A percentile compares a stretch with the other conserved stretches of the same genome.
Evolutionary conservation across 352 stramenopile genomes (phyloP).

Genomic region (Globisporangium cylindrosporum): DNA sequence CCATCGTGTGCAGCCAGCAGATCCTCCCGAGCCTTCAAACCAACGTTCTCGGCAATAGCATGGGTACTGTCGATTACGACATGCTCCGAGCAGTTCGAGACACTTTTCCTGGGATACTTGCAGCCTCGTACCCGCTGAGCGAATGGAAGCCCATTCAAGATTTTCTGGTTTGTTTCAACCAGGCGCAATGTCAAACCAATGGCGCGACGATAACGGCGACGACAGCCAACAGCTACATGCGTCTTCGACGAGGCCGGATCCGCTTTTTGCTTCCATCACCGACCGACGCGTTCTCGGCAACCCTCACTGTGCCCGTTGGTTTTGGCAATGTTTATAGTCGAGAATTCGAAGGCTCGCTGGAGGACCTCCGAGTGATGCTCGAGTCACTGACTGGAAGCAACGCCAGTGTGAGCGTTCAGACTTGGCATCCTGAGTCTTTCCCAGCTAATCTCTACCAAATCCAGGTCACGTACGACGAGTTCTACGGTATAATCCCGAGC

Average conservation of each 20-base stretch:
- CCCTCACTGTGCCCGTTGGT: not conserved
- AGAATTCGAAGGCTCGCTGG: constrained; percentile 5
- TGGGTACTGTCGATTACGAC: not conserved
- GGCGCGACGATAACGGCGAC: not conserved
- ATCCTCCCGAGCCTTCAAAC: constrained; percentile 3
- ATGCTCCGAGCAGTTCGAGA: constrained; percentile 3
- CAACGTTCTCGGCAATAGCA: not conserved
- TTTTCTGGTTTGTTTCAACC: constrained; percentile 15
- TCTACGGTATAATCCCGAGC: constrained; percentile 6
- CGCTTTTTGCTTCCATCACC: not conserved
- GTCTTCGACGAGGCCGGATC: constrained; percentile 9
- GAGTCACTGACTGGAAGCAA: not conserved
- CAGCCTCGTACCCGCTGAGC: not conserved
- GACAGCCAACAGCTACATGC: constrained; percentile 8
- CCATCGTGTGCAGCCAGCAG: not conserved
- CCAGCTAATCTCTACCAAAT: not conserved
- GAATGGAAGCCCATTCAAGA: not conserved
- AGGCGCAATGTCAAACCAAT: constrained; percentile 12
- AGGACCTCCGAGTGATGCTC: constrained; percentile 2
- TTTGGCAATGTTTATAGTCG: not conserved
- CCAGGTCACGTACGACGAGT: constrained; percentile 9
- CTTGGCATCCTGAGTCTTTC: not conserved
- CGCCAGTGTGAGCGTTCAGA: not conserved
- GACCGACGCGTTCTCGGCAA: not conserved
- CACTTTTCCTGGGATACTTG: not conserved